Conservation (phyloP, 1,139 yeast species). For the Keqinozyma sinolaborantium region DNA sequence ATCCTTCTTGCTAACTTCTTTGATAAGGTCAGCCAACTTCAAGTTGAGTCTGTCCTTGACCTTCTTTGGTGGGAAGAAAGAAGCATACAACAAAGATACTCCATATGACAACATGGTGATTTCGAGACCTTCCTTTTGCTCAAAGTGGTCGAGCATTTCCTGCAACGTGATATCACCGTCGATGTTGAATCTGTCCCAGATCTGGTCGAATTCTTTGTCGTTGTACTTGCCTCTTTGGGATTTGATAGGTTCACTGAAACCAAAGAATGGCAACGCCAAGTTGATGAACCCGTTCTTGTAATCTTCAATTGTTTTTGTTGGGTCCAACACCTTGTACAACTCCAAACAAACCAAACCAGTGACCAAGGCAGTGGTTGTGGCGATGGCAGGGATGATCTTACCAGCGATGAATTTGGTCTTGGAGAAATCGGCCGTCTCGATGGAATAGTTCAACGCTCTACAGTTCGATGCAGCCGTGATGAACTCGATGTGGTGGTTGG, state of each 20-base stretch:
- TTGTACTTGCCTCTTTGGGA: slow-evolving; percentile 83
- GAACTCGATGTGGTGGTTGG: slow-evolving; percentile 94
- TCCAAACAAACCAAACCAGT: slow-evolving; percentile 94
- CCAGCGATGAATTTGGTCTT: slow-evolving; percentile 88
- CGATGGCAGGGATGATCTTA: slow-evolving; percentile 96
- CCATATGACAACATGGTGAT: slow-evolving; percentile 92
- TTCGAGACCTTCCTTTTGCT: slow-evolving; percentile 77
- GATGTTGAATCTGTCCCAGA: slow-evolving; percentile 93
- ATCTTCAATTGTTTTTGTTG: slow-evolving; percentile 70
- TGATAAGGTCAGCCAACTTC: slow-evolving; percentile 72
- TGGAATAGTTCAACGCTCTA: slow-evolving; percentile 88
- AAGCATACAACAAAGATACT: slow-evolving; percentile 84
- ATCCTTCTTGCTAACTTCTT: slow-evolving; percentile 79
- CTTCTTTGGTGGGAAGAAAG: slow-evolving; percentile 91
- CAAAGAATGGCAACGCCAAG: slow-evolving; percentile 93
- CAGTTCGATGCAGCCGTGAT: slow-evolving; percentile 96
- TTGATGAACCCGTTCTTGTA: slow-evolving; percentile 93
- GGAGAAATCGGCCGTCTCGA: slow-evolving; percentile 72
- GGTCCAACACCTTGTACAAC: slow-evolving; percentile 83
- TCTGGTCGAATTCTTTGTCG: slow-evolving; percentile 74
- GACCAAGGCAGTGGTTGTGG: slow-evolving; percentile 95
- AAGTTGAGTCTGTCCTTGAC: slow-evolving; percentile 69
- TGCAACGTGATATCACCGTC: slow-evolving; percentile 75
- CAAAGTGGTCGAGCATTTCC: slow-evolving; percentile 72
- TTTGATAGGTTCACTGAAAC: slow-evolving; percentile 92